Percentiles rank a stretch among this genome's conserved stretches.
Conservation (phyloP, 306 rosid genomes). For the Cucumis hystrix region DNA sequence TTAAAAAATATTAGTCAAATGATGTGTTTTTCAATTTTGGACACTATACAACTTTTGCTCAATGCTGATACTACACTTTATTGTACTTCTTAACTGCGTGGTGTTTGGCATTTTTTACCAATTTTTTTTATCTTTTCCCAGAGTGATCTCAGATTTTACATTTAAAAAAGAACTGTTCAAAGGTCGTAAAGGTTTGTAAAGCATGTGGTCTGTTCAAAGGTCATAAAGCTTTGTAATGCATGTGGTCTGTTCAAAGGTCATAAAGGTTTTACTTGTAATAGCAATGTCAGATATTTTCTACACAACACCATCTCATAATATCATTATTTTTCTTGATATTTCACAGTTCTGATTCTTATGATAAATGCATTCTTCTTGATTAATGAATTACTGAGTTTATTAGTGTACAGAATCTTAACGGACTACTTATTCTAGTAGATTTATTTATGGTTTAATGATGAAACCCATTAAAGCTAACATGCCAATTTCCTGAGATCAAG, state of each 20-base stretch:
- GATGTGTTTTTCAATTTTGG: neutral
- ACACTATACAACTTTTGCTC: neutral
- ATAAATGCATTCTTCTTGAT: neutral
- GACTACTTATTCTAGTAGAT: neutral
- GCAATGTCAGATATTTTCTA: neutral
- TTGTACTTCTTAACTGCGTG: neutral
- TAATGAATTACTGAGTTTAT: neutral
- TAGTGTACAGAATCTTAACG: neutral
- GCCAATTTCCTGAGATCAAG: neutral
- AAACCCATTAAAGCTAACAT: neutral
- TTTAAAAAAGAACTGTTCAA: neutral
- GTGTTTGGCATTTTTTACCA: neutral
- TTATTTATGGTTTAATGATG: neutral
- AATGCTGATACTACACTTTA: neutral
- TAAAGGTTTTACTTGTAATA: neutral
- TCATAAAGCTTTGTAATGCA: neutral
- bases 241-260: neutral
- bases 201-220: neutral
- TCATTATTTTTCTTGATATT: neutral
- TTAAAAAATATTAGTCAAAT: neutral
- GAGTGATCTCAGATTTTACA: neutral
- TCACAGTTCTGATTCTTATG: neutral
- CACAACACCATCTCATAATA: neutral
- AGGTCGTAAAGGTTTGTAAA: neutral
- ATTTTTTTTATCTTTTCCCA: neutral